Percentiles rank a stretch among this genome's conserved stretches.
phyloP scores from a whole-genome alignment of 371 early-diverging fungal species.

The Dinochytrium kinnereticum region DNA sequence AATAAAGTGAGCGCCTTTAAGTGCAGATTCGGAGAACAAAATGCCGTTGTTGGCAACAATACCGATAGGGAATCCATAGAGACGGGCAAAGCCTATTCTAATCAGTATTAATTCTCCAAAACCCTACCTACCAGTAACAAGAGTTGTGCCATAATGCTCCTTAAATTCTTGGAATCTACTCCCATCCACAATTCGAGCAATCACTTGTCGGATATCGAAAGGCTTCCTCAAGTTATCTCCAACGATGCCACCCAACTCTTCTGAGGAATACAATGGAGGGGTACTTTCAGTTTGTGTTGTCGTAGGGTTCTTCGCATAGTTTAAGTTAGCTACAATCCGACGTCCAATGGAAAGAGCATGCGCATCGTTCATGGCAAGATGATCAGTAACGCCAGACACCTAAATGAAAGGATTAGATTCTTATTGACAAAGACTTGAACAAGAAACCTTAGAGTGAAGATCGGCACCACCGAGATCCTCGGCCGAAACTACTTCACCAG shows the following conservation, averaged over 20 bases:
- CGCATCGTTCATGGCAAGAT: slow-evolving; percentile 89
- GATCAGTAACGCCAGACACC: slow-evolving; percentile 95
- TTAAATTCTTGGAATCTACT: slow-evolving; percentile 95
- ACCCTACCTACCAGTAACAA: slow-evolving; percentile 77
- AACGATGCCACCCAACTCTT: slow-evolving; percentile 94
- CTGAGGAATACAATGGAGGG: slow-evolving; percentile 83
- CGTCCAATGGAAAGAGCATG: slow-evolving; percentile 91
- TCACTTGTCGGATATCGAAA: slow-evolving; percentile 90
- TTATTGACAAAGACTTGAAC: not conserved
- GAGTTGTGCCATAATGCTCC: slow-evolving; percentile 88
- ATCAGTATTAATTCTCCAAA: not conserved
- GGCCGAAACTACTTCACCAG: slow-evolving; percentile 93
- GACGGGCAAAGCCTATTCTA: slow-evolving; percentile 81
- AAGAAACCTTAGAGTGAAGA: slow-evolving; percentile 80
- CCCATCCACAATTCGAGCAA: slow-evolving; percentile 96
- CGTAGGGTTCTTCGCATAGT: slow-evolving; percentile 66
- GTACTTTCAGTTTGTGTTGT: slow-evolving; percentile 54
- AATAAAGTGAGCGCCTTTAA: slow-evolving; percentile 98
- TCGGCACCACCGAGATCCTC: slow-evolving; percentile 98
- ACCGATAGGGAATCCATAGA: slow-evolving; percentile 94
- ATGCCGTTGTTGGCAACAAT: slow-evolving; percentile 99
- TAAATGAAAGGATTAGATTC: slow-evolving; percentile 24
- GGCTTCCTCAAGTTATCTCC: slow-evolving; percentile 90
- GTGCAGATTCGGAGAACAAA: slow-evolving; percentile 92
- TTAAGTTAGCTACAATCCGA: slow-evolving; percentile 83